Base-by-base conservation (phyloP, 2,329 filamentous ascomycete species). In the Trichoderma asperellum region DNA sequence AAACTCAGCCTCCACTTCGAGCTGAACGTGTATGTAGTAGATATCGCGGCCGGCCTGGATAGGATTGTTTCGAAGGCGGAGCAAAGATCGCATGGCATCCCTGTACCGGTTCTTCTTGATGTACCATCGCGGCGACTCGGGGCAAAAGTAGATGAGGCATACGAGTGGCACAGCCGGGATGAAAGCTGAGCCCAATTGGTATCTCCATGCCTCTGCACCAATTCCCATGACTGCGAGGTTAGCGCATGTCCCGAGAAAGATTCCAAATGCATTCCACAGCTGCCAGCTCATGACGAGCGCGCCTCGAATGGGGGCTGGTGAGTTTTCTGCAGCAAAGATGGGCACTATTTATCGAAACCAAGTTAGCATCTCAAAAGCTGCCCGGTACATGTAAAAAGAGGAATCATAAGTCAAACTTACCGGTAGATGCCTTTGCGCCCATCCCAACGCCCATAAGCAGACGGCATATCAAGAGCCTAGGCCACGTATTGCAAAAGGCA, bases 231-330 rank as follows among this genome's bases (percentile, higher is more conserved):
- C 76, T 76, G 87, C 78, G 82, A 88, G 77, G 83, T 90, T 89
- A 70, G 85, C 85, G 62, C 83, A 86, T 63, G 86, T 90, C 35
- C 89, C 89, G 18, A 88, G 79, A 73, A 88, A 84, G 72, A 89
- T 89, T 57, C 87, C 87, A 74, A 89, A 87, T 2, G 85, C 85
- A 2, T 85, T 89, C 87, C 88, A 91, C 78, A 91, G 82, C 79
- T 94, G 81, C 92, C 92, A 95, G 71, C 89, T 89, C 92, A 95
- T 95, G 72, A 94, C 91, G 21, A 96, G 83, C 8, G 90, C 91
- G 72, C 91, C 91, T 76, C 91, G 87, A 67, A 93, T 89, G 1
- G 83, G 78, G 1, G 91, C 88, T 0, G 91, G 91, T 0, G 89
- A 87, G 68, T 88, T 92, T 78, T 94, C 92, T 2, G 92, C 91